phyloP scores from a whole-genome alignment of 331 rosid species.

The Pyracantha coccinea region DNA sequence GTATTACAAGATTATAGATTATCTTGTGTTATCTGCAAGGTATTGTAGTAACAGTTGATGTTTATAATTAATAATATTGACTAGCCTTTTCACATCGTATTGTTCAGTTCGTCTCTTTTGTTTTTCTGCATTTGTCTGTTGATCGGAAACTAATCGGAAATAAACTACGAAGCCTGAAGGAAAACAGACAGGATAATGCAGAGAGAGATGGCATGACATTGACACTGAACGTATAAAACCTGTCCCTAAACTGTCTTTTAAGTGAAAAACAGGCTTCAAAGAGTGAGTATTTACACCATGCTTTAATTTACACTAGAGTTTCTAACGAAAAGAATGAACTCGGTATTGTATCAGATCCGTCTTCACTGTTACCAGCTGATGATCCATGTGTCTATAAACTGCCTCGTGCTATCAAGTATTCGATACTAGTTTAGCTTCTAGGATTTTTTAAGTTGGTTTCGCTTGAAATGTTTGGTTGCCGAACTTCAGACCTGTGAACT shows the following conservation, averaged over 20 bases:
- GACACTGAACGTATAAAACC: too few relatives aligned
- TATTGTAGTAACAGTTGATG: background rate
- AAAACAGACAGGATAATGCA: background rate
- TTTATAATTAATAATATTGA: background rate
- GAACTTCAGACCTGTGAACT: constrained; percentile 17
- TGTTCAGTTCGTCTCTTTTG: too few relatives aligned
- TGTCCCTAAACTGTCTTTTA: background rate
- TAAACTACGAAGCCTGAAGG: background rate
- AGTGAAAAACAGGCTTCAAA: background rate
- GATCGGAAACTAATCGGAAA: background rate
- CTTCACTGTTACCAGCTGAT: background rate
- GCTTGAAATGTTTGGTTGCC: constrained; percentile 12
- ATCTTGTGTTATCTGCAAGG: background rate
- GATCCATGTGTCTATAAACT: background rate
- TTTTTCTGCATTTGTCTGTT: too few relatives aligned
- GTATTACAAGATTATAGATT: background rate
- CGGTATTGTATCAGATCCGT: background rate
- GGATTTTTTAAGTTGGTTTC: constrained; percentile 2
- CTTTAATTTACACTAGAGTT: background rate
- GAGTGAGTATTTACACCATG: background rate
- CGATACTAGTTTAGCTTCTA: background rate
- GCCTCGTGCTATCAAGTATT: background rate
- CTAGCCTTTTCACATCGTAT: too few relatives aligned
- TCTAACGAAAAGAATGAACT: background rate
- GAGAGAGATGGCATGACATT: background rate